Evolutionary conservation across 2,329 filamentous ascomycete genomes (phyloP).

Genomic region (Talaromyces pinophilus): DNA sequence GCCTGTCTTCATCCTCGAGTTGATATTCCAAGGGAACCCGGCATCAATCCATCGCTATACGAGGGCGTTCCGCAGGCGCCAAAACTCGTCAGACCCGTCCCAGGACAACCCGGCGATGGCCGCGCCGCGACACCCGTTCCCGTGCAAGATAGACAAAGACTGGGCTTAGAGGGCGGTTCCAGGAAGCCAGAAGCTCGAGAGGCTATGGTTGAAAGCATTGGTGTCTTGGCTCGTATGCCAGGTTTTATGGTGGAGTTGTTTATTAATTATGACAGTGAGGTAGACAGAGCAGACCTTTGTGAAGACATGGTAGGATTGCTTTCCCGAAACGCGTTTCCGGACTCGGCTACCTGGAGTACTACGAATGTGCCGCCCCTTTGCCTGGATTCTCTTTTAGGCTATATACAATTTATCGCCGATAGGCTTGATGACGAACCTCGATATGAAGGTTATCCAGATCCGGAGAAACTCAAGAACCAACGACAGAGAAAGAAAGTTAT

Average conservation of each 20-base stretch:
- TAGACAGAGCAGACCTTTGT: conserved; percentile 86
- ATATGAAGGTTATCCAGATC: conserved; percentile 66
- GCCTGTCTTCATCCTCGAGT: conserved; percentile 92
- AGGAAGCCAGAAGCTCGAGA: conserved; percentile 93
- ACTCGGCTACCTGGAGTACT: conserved; percentile 98
- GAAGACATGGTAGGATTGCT: conserved; percentile 93
- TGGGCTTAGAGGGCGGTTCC: conserved; percentile 87
- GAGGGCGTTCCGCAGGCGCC: conserved; percentile 90
- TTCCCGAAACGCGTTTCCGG: conserved; percentile 90
- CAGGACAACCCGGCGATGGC: conserved; percentile 74
- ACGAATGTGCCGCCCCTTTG: conserved; percentile 96
- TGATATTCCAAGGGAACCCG: conserved; percentile 85
- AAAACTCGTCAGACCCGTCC: conserved; percentile 77
- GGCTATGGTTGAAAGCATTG: conserved; percentile 97
- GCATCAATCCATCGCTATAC: conserved; percentile 89
- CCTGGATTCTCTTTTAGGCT: conserved; percentile 85
- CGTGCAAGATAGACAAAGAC: conserved; percentile 86
- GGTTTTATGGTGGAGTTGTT: conserved; percentile 95
- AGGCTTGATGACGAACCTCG: conserved; percentile 71
- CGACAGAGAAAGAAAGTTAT: conserved; percentile 82
- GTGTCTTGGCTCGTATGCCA: conserved; percentile 86
- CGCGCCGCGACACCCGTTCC: conserved; percentile 84
- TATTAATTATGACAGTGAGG: conserved; percentile 96
- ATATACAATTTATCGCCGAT: conserved; percentile 88
- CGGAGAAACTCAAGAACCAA: conserved; percentile 66